A percentile compares a stretch with the other conserved stretches of the same genome.
Evolutionary conservation across 345 rosid species (phyloP).

Genomic region (Turritis glabra): DNA sequence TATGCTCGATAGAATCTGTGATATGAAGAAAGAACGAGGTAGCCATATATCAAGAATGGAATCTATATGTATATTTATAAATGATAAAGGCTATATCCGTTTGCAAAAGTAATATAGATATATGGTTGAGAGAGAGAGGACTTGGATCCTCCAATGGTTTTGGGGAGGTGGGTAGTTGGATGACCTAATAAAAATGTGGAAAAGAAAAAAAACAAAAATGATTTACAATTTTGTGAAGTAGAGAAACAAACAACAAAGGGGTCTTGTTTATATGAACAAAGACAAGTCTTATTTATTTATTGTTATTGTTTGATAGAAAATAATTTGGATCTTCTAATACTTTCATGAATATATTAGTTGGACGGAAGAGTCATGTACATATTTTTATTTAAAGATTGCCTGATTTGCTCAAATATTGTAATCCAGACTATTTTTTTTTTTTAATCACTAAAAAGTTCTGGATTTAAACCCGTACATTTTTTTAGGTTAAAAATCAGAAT

Average conservation of each 20-base stretch:
- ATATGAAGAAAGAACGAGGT: constrained; percentile 11
- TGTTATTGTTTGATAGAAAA: constrained; percentile 10
- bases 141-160: constrained; percentile 42
- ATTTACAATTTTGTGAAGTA: constrained; percentile 1
- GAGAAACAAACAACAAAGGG: constrained; percentile 6
- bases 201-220: neutral
- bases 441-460: too few relatives aligned
- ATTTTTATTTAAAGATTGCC: neutral
- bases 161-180: constrained; percentile 39
- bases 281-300: neutral
- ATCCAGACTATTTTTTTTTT: too few relatives aligned
- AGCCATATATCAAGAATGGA: constrained; percentile 11
- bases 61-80: constrained; percentile 2
- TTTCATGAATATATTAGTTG: constrained; percentile 3
- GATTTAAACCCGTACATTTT: too few relatives aligned
- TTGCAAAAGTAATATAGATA: constrained; percentile 6
- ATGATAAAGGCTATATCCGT: neutral
- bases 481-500: too few relatives aligned
- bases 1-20: neutral
- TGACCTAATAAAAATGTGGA: constrained; percentile 29
- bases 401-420: constrained; percentile 14
- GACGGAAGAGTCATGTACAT: constrained; percentile 13
- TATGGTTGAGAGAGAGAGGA: constrained; percentile 39
- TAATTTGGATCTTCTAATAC: constrained; percentile 3
- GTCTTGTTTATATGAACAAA: neutral